Percentiles rank a stretch among this genome's conserved stretches.
Conservation (phyloP, 495 filamentous ascomycete species). For the Collariella sp. region DNA sequence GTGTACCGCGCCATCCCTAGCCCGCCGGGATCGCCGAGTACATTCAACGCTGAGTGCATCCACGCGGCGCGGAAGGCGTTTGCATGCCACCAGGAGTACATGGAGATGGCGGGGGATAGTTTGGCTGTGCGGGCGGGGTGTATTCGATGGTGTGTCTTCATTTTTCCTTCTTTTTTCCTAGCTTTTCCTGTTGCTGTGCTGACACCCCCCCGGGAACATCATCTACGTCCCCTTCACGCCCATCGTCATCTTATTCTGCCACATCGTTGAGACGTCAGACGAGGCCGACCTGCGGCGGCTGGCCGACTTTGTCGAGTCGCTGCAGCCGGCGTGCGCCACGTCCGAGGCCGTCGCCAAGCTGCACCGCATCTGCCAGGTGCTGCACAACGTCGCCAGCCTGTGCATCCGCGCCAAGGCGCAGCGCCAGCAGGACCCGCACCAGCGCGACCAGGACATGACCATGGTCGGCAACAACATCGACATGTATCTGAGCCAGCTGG, state of each 20-base stretch:
- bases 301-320: conserved; percentile 48
- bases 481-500: conserved; percentile 54
- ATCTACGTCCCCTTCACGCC: conserved; percentile 60
- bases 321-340: conserved; percentile 41
- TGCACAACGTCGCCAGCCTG: conserved; percentile 52
- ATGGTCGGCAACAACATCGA: conserved; percentile 54
- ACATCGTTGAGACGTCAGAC: conserved; percentile 48
- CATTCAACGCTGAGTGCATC: conserved; percentile 53
- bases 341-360: conserved; percentile 52
- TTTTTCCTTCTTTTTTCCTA: neutral
- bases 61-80: conserved; percentile 49
- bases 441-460: conserved; percentile 29
- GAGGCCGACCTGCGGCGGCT: conserved; percentile 44
- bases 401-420: conserved; percentile 53
- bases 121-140: conserved; percentile 45
- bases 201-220: conserved; percentile 42
- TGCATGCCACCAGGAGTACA: conserved; percentile 44
- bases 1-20: conserved; percentile 56
- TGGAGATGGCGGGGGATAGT: conserved; percentile 41
- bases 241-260: conserved; percentile 63
- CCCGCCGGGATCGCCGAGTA: conserved; percentile 32
- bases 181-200: neutral
- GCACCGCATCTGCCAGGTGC: conserved; percentile 51
- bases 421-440: conserved; percentile 30
- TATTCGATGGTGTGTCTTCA: conserved; percentile 50